A percentile compares a stretch with the other conserved stretches of the same genome.
These are phyloP conservation scores for Corymbia maculata DNA, from an alignment of 345 rosid species.

Conservation along the genomic window DNA sequence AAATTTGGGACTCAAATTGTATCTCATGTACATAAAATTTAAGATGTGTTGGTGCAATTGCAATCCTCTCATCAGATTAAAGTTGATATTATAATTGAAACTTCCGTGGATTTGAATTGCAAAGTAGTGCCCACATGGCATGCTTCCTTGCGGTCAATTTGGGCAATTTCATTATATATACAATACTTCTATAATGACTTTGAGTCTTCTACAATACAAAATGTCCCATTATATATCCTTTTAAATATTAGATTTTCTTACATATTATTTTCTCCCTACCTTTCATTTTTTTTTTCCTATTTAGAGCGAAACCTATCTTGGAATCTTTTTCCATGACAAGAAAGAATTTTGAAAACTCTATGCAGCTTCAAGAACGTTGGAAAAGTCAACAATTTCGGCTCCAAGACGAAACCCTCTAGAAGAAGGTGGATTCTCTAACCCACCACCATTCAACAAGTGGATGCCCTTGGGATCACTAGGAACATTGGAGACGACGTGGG, in stretches of 20 bases:
- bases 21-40: not conserved
- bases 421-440: not conserved
- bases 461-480: not conserved
- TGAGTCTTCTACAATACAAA: not conserved
- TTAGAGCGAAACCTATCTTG: not conserved
- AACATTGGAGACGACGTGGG: not conserved
- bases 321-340: not conserved
- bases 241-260: not conserved
- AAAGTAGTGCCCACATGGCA: not conserved
- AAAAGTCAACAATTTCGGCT: not conserved
- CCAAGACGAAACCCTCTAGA: not conserved
- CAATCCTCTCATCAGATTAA: not conserved
- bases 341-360: not conserved
- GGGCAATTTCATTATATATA: not conserved
- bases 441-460: not conserved
- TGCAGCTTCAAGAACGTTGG: not conserved
- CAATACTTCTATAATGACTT: not conserved
- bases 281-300: not conserved
- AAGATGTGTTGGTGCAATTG: not conserved
- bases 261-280: not conserved
- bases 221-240: not conserved
- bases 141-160: not conserved
- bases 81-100: not conserved
- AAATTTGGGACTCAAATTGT: not conserved
- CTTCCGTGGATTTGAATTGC: not conserved